A percentile compares a stretch with the other conserved stretches of the same genome.
Conservation (phyloP, 2,329 filamentous ascomycete species). For the Eutypa lata region DNA sequence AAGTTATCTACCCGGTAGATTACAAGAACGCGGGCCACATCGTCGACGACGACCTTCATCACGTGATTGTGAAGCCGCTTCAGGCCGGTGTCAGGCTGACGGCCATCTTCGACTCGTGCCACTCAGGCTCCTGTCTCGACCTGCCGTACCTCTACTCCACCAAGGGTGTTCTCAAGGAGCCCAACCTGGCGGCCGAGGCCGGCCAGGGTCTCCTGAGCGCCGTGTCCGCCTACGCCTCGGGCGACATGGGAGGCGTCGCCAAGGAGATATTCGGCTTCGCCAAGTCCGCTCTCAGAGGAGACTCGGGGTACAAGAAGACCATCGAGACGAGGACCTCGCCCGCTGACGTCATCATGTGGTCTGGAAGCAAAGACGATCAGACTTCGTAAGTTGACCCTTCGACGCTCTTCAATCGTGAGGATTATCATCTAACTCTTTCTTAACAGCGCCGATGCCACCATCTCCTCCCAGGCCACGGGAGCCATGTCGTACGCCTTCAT, state of each 20-base stretch:
- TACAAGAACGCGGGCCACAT: constrained; percentile 78
- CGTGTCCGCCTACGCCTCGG: constrained; percentile 58
- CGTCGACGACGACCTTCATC: constrained; percentile 79
- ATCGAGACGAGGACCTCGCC: constrained; percentile 88
- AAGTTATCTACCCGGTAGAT: constrained; percentile 82
- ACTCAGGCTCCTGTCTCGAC: constrained; percentile 64
- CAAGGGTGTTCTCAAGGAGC: constrained; percentile 65
- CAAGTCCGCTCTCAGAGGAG: constrained; percentile 81
- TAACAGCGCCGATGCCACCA: constrained; percentile 82
- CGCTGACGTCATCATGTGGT: constrained; percentile 97
- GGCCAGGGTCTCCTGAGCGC: constrained; percentile 61
- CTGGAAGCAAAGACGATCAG: constrained; percentile 93
- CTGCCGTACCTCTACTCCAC: constrained; percentile 68
- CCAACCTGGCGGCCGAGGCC: constrained; percentile 65
- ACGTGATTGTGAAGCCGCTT: constrained; percentile 63
- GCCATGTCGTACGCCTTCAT: constrained; percentile 99
- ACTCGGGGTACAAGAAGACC: constrained; percentile 77
- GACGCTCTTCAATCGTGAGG: too few species aligned
- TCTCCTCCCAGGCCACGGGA: constrained; percentile 84
- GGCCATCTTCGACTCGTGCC: constrained; percentile 64
- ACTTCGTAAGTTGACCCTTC: constrained; percentile 67
- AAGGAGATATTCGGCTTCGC: constrained; percentile 78
- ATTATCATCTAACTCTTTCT: not conserved
- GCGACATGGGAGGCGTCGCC: constrained; percentile 80
- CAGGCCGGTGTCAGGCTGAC: constrained; percentile 56